phyloP scores from a whole-genome alignment of 2,329 filamentous ascomycete species.

The Arthroderma sp. region DNA sequence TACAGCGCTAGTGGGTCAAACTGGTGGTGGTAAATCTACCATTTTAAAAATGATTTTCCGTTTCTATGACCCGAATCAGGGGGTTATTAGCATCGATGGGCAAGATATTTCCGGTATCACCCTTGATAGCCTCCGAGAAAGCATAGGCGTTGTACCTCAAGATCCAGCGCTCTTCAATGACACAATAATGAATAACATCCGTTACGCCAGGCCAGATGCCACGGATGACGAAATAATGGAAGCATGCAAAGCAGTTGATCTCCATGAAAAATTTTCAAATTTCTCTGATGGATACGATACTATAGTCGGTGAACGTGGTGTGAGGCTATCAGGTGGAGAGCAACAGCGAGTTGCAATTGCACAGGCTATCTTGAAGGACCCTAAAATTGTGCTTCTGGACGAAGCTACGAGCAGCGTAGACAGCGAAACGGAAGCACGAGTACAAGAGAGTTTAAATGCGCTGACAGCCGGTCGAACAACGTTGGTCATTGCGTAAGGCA shows the following conservation, averaged over 20 bases:
- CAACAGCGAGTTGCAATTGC: constrained; percentile 38
- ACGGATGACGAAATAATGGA: constrained; percentile 47
- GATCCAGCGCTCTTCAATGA: constrained; percentile 52
- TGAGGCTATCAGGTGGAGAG: constrained; percentile 40
- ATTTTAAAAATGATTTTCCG: constrained; percentile 43
- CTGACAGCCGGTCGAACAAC: constrained; percentile 39
- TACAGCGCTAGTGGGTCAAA: constrained; percentile 44
- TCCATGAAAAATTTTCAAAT: constrained; percentile 50
- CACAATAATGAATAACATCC: constrained; percentile 51
- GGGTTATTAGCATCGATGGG: constrained; percentile 40
- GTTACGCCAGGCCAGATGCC: constrained; percentile 49
- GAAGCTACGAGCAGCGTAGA: constrained; percentile 41
- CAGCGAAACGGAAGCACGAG: constrained; percentile 31
- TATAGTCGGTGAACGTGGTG: constrained; percentile 36
- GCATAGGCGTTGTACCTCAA: constrained; percentile 52
- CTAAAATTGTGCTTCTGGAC: constrained; percentile 35
- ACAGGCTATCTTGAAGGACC: constrained; percentile 31
- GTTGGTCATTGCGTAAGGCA: constrained; percentile 37
- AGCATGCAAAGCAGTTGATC: constrained; percentile 48
- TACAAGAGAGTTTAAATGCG: constrained; percentile 35
- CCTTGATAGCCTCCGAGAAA: constrained; percentile 43
- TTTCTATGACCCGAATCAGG: constrained; percentile 40
- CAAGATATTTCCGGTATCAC: constrained; percentile 47
- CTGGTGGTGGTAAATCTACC: constrained; percentile 46
- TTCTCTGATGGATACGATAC: constrained; percentile 43